A percentile compares a stretch with the other conserved stretches of the same genome.
These are phyloP conservation scores for Nitzschia sp. DNA, from an alignment of 108 stramenopile species.

Conservation along the genomic window DNA sequence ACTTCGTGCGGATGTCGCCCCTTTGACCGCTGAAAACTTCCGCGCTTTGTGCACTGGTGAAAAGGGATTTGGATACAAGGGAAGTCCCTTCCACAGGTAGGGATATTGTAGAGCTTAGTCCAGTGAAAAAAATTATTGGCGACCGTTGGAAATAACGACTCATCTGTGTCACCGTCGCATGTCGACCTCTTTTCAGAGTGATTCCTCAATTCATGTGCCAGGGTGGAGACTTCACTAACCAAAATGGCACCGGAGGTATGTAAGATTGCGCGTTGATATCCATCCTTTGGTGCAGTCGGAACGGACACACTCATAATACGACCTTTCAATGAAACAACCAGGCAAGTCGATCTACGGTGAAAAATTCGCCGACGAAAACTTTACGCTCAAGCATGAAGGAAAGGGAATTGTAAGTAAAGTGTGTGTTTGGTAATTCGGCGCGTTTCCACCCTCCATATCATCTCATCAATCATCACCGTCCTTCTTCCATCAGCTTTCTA, in stretches of 20 bases:
- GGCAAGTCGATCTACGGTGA: slow-evolving; percentile 38
- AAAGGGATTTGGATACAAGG: slow-evolving; percentile 92
- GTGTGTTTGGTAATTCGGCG: too few species aligned
- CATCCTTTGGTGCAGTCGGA: background rate
- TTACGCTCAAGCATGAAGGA: slow-evolving; percentile 82
- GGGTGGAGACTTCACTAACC: slow-evolving; percentile 95
- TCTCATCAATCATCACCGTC: too few species aligned
- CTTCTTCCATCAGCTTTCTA: too few species aligned
- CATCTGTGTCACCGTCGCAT: background rate
- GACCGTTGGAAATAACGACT: background rate
- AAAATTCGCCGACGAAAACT: slow-evolving; percentile 91
- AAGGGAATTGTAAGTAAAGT: too few species aligned
- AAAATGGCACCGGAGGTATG: slow-evolving; percentile 93
- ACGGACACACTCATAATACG: background rate
- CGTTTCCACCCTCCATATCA: too few species aligned
- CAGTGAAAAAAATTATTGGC: background rate
- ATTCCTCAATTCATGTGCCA: slow-evolving; percentile 58
- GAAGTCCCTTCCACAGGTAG: slow-evolving; percentile 83
- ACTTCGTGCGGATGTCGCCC: slow-evolving; percentile 93
- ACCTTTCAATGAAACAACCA: background rate
- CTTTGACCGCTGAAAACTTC: slow-evolving; percentile 94
- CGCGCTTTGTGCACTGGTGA: slow-evolving; percentile 97
- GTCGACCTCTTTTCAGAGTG: slow-evolving; percentile 13
- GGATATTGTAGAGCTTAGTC: background rate
- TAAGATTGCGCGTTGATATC: slow-evolving; percentile 11